phyloP scores from a whole-genome alignment of 2,329 filamentous ascomycete genomes.

The Periconia macrospinosa region DNA sequence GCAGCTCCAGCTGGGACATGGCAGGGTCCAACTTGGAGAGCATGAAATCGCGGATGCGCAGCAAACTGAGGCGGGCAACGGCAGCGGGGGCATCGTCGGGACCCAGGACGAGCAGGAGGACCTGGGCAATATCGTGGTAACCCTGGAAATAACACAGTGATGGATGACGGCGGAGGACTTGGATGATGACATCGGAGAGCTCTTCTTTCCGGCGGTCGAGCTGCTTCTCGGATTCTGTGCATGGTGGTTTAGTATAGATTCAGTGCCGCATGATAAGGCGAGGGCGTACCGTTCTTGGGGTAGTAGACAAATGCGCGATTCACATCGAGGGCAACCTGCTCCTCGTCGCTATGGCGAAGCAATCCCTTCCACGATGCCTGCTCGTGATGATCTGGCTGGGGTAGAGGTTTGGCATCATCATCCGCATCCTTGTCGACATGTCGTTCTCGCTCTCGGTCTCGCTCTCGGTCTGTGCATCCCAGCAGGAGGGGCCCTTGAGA shows the following conservation, averaged over 20 bases:
- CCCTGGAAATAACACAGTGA: slow-evolving; percentile 96
- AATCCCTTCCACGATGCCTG: slow-evolving; percentile 61
- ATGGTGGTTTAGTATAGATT: slow-evolving; percentile 6
- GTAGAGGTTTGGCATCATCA: slow-evolving; percentile 2
- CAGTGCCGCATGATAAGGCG: neutral
- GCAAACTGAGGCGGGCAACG: slow-evolving; percentile 78
- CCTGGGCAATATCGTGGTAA: slow-evolving; percentile 97
- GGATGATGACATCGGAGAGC: slow-evolving; percentile 77
- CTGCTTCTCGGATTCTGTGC: slow-evolving; percentile 70
- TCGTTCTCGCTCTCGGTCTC: neutral
- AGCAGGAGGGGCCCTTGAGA: slow-evolving; percentile 64
- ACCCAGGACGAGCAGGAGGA: slow-evolving; percentile 83
- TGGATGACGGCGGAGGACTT: slow-evolving; percentile 78
- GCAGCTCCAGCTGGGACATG: slow-evolving; percentile 79
- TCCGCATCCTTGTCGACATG: neutral
- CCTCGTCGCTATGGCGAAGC: slow-evolving; percentile 80
- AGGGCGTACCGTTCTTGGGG: slow-evolving; percentile 67
- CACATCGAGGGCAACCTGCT: slow-evolving; percentile 89
- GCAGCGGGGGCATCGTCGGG: slow-evolving; percentile 61
- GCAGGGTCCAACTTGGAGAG: slow-evolving; percentile 82
- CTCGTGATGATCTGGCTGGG: slow-evolving; percentile 5
- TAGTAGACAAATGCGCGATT: slow-evolving; percentile 98
- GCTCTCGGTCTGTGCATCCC: slow-evolving; percentile 33
- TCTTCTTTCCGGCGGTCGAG: slow-evolving; percentile 72
- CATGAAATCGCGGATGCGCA: slow-evolving; percentile 98